Evolutionary conservation across 257 asterid genomes (phyloP).

Genomic region (Lithospermum erythrorhizon): DNA sequence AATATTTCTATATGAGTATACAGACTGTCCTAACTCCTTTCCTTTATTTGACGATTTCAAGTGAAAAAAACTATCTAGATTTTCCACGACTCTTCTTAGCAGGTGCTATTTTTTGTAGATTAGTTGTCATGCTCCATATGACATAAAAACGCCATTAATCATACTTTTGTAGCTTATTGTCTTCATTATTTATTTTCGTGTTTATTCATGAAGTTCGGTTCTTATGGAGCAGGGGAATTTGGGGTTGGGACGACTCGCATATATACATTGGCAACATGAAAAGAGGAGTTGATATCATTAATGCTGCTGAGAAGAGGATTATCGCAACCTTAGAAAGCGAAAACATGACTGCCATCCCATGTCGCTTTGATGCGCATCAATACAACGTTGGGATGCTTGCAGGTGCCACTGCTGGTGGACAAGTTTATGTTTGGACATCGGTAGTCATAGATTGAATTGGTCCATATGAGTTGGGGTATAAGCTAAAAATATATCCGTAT

Average conservation of each 20-base stretch:
- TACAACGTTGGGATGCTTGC: conserved; percentile 59
- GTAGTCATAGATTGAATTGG: too few species aligned
- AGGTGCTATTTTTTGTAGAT: too few species aligned
- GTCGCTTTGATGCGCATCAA: conserved; percentile 33
- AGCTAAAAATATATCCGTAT: too few species aligned
- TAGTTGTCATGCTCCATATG: neutral
- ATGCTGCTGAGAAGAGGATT: conserved; percentile 21
- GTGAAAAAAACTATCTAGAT: too few species aligned
- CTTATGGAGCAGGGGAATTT: conserved; percentile 46
- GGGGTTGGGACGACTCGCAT: conserved; percentile 98
- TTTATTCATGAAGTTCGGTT: conserved; percentile 1
- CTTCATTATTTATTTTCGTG: neutral
- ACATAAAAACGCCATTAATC: neutral
- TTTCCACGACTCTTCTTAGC: too few species aligned
- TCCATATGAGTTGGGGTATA: too few species aligned
- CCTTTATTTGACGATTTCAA: too few species aligned
- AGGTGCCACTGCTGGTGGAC: conserved; percentile 75
- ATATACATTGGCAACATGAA: conserved; percentile 69
- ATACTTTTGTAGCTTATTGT: neutral
- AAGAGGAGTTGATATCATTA: conserved; percentile 66
- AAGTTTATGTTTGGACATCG: conserved; percentile 60
- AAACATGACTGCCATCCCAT: conserved; percentile 57
- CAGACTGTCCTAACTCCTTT: too few species aligned
- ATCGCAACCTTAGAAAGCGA: conserved; percentile 57
- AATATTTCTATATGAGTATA: too few species aligned